A percentile compares a stretch with the other conserved stretches of the same genome.
phyloP scores from a whole-genome alignment of 352 stramenopile species.

The Globisporangium middletonii region DNA sequence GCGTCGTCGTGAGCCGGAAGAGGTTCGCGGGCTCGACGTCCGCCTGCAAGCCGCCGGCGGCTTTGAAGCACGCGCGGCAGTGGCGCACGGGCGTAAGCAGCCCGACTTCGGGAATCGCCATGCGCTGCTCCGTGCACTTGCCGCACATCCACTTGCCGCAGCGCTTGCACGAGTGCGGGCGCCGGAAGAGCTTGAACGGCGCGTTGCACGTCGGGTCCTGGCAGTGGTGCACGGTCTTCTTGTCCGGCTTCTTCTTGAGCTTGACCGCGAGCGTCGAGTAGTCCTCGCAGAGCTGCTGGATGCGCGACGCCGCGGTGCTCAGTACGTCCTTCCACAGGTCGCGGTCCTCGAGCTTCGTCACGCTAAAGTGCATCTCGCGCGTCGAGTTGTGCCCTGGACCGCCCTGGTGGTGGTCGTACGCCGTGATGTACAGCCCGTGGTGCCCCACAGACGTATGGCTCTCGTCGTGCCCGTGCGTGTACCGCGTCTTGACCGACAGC shows the following conservation, averaged over 20 bases:
- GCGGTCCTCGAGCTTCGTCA: constrained; percentile 79
- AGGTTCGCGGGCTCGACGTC: constrained; percentile 65
- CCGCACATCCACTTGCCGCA: constrained; percentile 82
- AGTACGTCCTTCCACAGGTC: constrained; percentile 79
- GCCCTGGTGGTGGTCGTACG: constrained; percentile 66
- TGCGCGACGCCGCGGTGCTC: constrained; percentile 40
- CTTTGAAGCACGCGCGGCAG: constrained; percentile 70
- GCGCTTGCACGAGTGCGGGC: constrained; percentile 78
- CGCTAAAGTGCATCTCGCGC: constrained; percentile 78
- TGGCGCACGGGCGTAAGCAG: constrained; percentile 75
- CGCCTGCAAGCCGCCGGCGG: constrained; percentile 52
- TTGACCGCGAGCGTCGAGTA: constrained; percentile 58
- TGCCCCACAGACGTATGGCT: constrained; percentile 78
- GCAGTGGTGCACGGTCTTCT: constrained; percentile 76
- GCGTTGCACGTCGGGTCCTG: constrained; percentile 59
- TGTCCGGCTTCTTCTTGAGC: constrained; percentile 78
- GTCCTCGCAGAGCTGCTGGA: constrained; percentile 63
- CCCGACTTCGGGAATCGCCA: constrained; percentile 77
- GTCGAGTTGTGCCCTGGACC: constrained; percentile 45
- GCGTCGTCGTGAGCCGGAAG: constrained; percentile 27
- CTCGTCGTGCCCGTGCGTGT: constrained; percentile 83
- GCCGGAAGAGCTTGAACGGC: constrained; percentile 79
- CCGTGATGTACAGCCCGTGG: constrained; percentile 76
- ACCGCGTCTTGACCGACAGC: constrained; percentile 59
- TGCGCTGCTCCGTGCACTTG: constrained; percentile 76